Evolutionary conservation across 2,329 filamentous ascomycete species (phyloP), one percentile per base, ranked within the genome.

Genomic region (Pseudocercospora vitis): DNA sequence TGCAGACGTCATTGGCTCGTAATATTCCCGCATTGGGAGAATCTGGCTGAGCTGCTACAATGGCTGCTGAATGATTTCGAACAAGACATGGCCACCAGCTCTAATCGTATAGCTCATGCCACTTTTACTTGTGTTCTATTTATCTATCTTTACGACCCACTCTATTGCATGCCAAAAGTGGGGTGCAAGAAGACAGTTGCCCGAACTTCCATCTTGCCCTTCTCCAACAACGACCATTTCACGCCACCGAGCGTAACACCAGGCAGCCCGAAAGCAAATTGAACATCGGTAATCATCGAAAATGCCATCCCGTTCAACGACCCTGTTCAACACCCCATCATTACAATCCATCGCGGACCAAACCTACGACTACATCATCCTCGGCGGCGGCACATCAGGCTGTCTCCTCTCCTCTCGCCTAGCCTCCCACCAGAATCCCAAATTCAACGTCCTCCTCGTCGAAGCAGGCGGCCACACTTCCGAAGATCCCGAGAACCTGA

Each of bases 321-420:
- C n/a, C n/a, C n/a, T n/a, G n/a, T n/a, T n/a, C n/a, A n/a, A n/a
- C n/a, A 29, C 6, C 6, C 6, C 11, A 45, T 2, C 49, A 12
- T 29, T 47, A 9, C 3, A 53, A 39, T 21, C 35, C 16, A 14
- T 53, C 29, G 11, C 19, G 39, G 23, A 37, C 19, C 18, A 26
- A 28, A 23, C 24, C 11, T 53, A 46, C 50, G 50, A 53, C 28
- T 53, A 53, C 31, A 53, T 53, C 29, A 47, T 53, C 24, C 19
- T 53, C 9, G 50, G 50, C 31, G 50, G 50, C 19, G 50, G 50
- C 4, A 53, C 50, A 7, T 53, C 50, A 16, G 50, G 50, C 50
- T 53, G 50, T 19, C 42, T 53, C 8, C 42, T 53, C 24, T 40
- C 50, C 2, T 53, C 50, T 9, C 50, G 50, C 21, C 40, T 53